Base-by-base conservation (phyloP, 768 basidiomycete genomes). In the Collybia sp. region DNA sequence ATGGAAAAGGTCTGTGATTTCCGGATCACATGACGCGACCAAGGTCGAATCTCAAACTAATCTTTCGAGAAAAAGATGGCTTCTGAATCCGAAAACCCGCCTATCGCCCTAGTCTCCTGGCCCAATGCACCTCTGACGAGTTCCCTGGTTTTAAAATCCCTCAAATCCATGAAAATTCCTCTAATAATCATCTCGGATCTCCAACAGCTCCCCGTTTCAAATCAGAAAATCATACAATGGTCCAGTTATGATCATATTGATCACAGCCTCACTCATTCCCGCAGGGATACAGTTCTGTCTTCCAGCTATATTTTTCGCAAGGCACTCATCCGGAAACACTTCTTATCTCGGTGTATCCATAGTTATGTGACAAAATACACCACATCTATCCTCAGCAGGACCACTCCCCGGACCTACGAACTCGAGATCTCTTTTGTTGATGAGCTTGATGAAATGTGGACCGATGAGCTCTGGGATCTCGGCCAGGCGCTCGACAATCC, bases 281-380 rank as follows among this genome's bases (percentile, higher is more conserved):
- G 75, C 37, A 75, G 75, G 10, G 55, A 68, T 17, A 56, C 58
- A 15, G 75, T 82, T 32, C 73, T 93, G 30, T 77, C 90, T 0
- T 94, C 89, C 8, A 85, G 84, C 31, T 94, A 93, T 59, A 85
- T 82, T 12, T 92, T 94, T 59, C 79, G 94, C 49, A 96, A 98
- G 63, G 85, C 87, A 31, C 74, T 99, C 45, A 98, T 98, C 52
- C 80, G 96, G 45, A 98, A 98, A 63, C 92, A 96, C 58, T 93
- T 85, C 60, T 74, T 99, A 2, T 85, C 92, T 3, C 77, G 80
- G 30, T 83, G 81, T 42, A 76, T 92, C 15, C 77, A 75, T 36
- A 76, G 79, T 13, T 92, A 89, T 63, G 58, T 83, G 40, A 79
- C 72, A 35, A 98, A 97, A 67, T 69, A 81, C 58, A 72, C 80